Percentiles rank a stretch among this genome's conserved stretches.
These are phyloP conservation scores for Coemansia sp. DNA, from an alignment of 192 early-diverging fungal genomes.

Conservation along the genomic window DNA sequence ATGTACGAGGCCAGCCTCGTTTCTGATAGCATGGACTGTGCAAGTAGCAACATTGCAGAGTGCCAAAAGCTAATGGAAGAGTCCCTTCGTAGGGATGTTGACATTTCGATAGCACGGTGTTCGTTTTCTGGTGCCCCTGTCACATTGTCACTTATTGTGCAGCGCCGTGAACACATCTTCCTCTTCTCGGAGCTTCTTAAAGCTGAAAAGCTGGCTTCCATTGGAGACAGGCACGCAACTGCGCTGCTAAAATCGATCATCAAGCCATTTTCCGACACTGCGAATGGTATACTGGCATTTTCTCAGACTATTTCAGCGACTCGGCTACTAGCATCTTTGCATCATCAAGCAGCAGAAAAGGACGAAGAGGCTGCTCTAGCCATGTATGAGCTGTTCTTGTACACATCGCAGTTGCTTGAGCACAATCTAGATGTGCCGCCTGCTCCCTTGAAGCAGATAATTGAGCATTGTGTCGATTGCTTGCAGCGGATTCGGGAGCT, in stretches of 20 bases:
- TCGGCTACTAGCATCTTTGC: constrained; percentile 25
- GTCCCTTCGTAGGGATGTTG: not conserved
- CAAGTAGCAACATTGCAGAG: constrained; percentile 1
- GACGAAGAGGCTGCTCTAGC: constrained; percentile 9
- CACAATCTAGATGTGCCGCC: not conserved
- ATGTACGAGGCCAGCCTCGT: constrained; percentile 25
- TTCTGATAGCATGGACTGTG: constrained; percentile 11
- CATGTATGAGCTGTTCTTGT: constrained; percentile 31
- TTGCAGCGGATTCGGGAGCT: constrained; percentile 15
- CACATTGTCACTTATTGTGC: constrained; percentile 11
- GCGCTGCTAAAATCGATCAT: not conserved
- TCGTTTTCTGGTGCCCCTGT: constrained; percentile 26
- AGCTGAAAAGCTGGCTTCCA: constrained; percentile 15
- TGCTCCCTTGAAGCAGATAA: constrained; percentile 6
- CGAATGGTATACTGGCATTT: constrained; percentile 11
- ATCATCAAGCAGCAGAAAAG: not conserved
- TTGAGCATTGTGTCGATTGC: constrained; percentile 17
- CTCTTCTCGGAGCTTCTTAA: constrained; percentile 13
- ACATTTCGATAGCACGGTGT: constrained; percentile 8
- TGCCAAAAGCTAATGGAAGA: constrained; percentile 12
- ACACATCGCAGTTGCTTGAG: constrained; percentile 20
- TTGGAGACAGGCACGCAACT: constrained; percentile 5
- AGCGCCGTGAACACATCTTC: constrained; percentile 17
- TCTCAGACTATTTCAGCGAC: constrained; percentile 25
- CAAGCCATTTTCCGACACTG: not conserved